Percentiles rank a stretch among this genome's conserved stretches.
Conservation (phyloP, 2,329 filamentous ascomycete species). For the Aureobasidium sp. region DNA sequence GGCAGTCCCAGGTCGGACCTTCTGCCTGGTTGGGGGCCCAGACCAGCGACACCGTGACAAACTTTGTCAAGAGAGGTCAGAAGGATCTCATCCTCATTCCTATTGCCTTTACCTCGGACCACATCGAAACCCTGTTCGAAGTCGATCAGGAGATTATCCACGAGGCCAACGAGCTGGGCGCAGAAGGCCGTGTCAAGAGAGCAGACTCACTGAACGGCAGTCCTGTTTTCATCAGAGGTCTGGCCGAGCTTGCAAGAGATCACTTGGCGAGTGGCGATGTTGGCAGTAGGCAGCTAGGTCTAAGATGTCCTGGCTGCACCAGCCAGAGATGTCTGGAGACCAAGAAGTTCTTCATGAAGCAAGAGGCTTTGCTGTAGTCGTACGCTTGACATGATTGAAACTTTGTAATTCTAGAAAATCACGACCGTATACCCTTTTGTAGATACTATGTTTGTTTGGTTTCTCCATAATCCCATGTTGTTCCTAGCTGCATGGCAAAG, state of each 20-base stretch:
- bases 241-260: conserved; percentile 76
- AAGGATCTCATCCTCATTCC: conserved; percentile 87
- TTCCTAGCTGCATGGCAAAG: background rate
- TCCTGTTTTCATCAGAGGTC: conserved; percentile 79
- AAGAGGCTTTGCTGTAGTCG: conserved; percentile 20
- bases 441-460: background rate
- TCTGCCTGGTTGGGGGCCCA: conserved; percentile 94
- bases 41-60: conserved; percentile 78
- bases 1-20: conserved; percentile 97
- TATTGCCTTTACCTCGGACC: conserved; percentile 97
- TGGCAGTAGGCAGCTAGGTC: conserved; percentile 80
- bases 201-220: conserved; percentile 89
- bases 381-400: background rate
- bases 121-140: conserved; percentile 95
- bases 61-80: conserved; percentile 85
- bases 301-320: conserved; percentile 89
- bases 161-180: conserved; percentile 69
- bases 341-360: conserved; percentile 55
- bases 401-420: background rate
- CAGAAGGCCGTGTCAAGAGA: conserved; percentile 62
- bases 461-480: background rate
- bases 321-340: conserved; percentile 80
- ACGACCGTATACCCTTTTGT: background rate
- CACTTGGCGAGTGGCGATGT: conserved; percentile 65
- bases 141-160: conserved; percentile 92